phyloP scores from a whole-genome alignment of 1,284 basidiomycete genomes.

The Ustilago curta region DNA sequence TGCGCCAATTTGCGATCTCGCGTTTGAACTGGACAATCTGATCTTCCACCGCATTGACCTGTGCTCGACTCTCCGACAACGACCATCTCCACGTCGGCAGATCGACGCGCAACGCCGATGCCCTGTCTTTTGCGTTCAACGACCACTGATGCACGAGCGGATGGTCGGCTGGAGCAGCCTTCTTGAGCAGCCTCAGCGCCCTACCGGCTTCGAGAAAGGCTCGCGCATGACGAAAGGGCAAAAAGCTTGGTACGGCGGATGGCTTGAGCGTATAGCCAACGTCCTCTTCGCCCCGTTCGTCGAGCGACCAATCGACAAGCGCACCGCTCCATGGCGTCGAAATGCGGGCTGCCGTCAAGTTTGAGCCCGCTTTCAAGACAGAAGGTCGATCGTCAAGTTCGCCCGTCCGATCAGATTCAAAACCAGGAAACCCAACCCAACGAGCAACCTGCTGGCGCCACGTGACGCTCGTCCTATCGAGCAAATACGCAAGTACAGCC shows the following conservation, averaged over 20 bases:
- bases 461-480: slow-evolving; percentile 42
- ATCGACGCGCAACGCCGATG: background rate
- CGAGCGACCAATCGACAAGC: slow-evolving; percentile 51
- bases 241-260: slow-evolving; percentile 47
- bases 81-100: slow-evolving; percentile 52
- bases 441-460: slow-evolving; percentile 46
- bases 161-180: slow-evolving; percentile 53
- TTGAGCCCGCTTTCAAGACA: slow-evolving; percentile 9
- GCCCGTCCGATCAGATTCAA: slow-evolving; percentile 35
- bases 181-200: slow-evolving; percentile 53
- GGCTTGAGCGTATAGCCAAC: slow-evolving; percentile 55
- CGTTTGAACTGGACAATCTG: slow-evolving; percentile 35
- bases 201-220: slow-evolving; percentile 55
- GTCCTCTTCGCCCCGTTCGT: slow-evolving; percentile 56
- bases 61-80: slow-evolving; percentile 8
- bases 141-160: slow-evolving; percentile 48
- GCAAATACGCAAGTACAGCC: slow-evolving; percentile 41
- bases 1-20: slow-evolving; percentile 41
- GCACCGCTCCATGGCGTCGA: slow-evolving; percentile 51
- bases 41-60: slow-evolving; percentile 20
- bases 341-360: slow-evolving; percentile 4
- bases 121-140: slow-evolving; percentile 5
- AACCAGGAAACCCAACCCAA: slow-evolving; percentile 59
- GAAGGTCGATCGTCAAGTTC: slow-evolving; percentile 32
- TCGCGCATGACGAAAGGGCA: slow-evolving; percentile 41